A percentile compares a stretch with the other conserved stretches of the same genome.
Evolutionary conservation across 2,329 filamentous ascomycete genomes (phyloP).

Genomic region (Paramyrothecium roridum): DNA sequence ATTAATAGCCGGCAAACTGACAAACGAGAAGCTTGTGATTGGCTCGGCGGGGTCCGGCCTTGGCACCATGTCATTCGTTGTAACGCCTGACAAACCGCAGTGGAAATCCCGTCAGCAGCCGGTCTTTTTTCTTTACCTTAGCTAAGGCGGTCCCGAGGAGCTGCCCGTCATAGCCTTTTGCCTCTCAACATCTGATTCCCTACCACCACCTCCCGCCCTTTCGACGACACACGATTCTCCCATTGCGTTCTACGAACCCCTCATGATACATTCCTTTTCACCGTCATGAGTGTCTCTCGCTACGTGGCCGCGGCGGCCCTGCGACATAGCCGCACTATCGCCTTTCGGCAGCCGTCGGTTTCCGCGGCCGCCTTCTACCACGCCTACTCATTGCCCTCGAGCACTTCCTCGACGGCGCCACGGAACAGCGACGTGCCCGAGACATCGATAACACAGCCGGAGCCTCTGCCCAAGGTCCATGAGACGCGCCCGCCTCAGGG

Average conservation of each 20-base stretch:
- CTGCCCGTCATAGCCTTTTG: too few species aligned
- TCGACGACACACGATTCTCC: conserved; percentile 2
- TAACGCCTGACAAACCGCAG: too few species aligned
- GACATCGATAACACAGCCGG: conserved; percentile 43
- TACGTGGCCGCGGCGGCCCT: conserved; percentile 37
- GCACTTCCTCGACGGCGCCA: conserved; percentile 33
- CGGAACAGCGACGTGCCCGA: conserved; percentile 42
- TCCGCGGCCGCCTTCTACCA: conserved; percentile 42
- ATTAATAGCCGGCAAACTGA: neutral
- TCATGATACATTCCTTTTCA: conserved; percentile 16
- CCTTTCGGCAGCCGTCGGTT: conserved; percentile 39
- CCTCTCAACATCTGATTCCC: too few species aligned
- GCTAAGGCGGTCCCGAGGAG: too few species aligned
- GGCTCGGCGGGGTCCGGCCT: conserved; percentile 2
- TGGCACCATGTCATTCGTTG: neutral
- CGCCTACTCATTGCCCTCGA: conserved; percentile 46
- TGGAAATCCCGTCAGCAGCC: too few species aligned
- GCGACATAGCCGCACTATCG: conserved; percentile 32
- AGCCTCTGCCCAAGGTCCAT: conserved; percentile 45
- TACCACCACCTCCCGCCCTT: neutral
- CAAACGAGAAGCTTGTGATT: conserved; percentile 4
- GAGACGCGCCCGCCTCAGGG: conserved; percentile 45
- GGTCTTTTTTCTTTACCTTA: too few species aligned
- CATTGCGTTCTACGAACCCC: neutral
- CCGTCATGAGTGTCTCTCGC: conserved; percentile 40